Evolutionary conservation across 441 rosid genomes (phyloP), one percentile per base, ranked within the genome.

Genomic region (Cnidoscolus chayamansa): DNA sequence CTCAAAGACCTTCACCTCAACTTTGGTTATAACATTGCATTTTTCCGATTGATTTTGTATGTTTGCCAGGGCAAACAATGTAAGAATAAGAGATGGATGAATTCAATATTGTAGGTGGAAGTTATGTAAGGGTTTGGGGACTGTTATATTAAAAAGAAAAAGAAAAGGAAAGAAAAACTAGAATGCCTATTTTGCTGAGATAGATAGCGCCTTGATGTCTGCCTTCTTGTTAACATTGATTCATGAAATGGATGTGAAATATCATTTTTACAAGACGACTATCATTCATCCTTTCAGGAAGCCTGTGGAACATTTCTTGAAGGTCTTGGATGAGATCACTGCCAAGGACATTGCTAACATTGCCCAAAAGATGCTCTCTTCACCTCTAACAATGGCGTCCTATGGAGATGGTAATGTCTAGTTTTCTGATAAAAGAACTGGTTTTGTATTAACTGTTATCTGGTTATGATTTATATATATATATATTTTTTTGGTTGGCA

Each of bases 321-420:
- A 87, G 84, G 70, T 70, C 12, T 87, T 94, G 45, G 90, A 92
- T 66, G 82, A 77, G 74, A 78, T 94, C 53, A 89, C 90, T 13
- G 73, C 82, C 73, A 79, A 83, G 51, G 97, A 89, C 80, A 88
- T 92, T 30, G 7, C 84, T 15, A 72, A 81, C 15, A 75, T 84
- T 70, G 87, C 87, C 68, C 73, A 81, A 76, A 87, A 82, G 83
- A 79, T 94, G 32, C 72, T 94, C 30, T 82, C 94, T 10, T 90
- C 91, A n/a, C 97, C 96, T 53, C 81, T 94, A 64, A 88, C 98
- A 67, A 87, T 94, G 94, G 97, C 92, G 51, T 85, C 93, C 57
- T 82, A 85, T 16, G 97, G 95, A 11, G 97, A 96, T 37, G 98
- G 99, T 96, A 85, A 82, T 63, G 43, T 45, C 65, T 60, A 2